A percentile compares a stretch with the other conserved stretches of the same genome.
phyloP scores from a whole-genome alignment of 2,329 filamentous ascomycete species.

The Plenodomus biglobosus region DNA sequence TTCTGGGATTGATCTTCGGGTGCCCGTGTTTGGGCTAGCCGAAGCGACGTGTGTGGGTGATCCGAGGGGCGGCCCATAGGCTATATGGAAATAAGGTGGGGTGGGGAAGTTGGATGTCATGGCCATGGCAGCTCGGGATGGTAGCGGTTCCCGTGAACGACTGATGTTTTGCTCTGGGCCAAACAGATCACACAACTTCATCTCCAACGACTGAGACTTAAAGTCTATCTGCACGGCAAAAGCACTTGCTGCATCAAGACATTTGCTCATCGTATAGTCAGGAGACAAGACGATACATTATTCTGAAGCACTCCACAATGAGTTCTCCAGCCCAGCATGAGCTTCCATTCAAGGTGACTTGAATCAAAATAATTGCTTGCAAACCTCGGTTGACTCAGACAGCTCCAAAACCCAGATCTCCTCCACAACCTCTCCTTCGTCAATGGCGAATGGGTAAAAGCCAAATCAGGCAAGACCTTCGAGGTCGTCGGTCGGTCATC shows the following conservation, averaged over 20 bases:
- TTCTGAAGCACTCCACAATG: conserved; percentile 15
- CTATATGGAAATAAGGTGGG: conserved; percentile 20
- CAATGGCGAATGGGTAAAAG: conserved; percentile 57
- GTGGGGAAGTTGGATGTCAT: conserved; percentile 10
- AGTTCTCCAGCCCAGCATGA: conserved; percentile 32
- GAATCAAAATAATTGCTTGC: neutral
- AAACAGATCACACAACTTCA: neutral
- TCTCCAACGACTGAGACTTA: neutral
- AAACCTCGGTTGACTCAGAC: conserved; percentile 4
- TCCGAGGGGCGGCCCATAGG: conserved; percentile 6
- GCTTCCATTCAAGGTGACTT: conserved; percentile 49
- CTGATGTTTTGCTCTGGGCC: too few species aligned
- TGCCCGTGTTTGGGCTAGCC: conserved; percentile 8
- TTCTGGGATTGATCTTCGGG: conserved; percentile 5
- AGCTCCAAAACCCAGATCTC: conserved; percentile 58
- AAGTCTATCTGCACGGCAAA: neutral
- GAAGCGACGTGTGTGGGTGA: neutral
- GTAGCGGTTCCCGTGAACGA: neutral
- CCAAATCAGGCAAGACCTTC: conserved; percentile 60
- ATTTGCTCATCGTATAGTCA: too few species aligned
- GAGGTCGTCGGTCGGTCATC: conserved; percentile 54
- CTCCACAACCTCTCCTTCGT: conserved; percentile 58
- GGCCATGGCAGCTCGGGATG: neutral
- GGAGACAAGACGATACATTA: too few species aligned
- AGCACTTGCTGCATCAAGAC: too few species aligned